Base-by-base conservation (phyloP, 2,329 filamentous ascomycete species). In the Alternaria consortialis region DNA sequence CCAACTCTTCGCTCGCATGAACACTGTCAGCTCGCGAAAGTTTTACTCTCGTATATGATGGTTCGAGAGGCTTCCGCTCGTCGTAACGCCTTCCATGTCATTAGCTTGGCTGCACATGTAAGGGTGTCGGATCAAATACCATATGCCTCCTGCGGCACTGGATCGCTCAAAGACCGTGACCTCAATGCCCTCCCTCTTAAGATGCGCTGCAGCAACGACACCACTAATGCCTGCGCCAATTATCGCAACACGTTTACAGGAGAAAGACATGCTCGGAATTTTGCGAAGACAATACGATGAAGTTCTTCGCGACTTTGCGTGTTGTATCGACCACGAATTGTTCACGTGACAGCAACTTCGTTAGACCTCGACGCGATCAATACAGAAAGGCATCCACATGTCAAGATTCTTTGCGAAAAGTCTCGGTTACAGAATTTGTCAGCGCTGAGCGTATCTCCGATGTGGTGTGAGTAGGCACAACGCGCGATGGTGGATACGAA, bases 131-230 rank as follows among this genome's bases (percentile, higher is more conserved):
- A 2, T 0, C 12, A 20, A 2, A 1, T 76, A 86, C 86, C 86
- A 88, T 29, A 86, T 81, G 13, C 86, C 86, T 2, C 86, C 86
- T n/a, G 82, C 79, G 15, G 77, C 80, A 54, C 77, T 77, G 5
- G 80, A 83, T 55, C 86, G 79, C 63, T 88, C 86, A 63, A 84
- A 87, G 0, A 88, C 81, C 0, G 80, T 83, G 1, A 87, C 83
- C 8, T 86, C 78, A 8, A 79, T n/a, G 3, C 72, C 72, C 58
- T 76, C 74, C 13, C 65, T 74, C 34, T 66, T 71, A 9, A 79
- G 58, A 61, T 79, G 76, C 12, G 75, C 76, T 36, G 77, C 77
- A 36, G 76, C 68, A 11, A 72, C 72, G 4, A 79, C 68, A 46
- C 77, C 77, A 48, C 76, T 78, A 7, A 79, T 75, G 5, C 77